Evolutionary conservation across 1,284 basidiomycete genomes (phyloP), one percentile per base, ranked within the genome.

Genomic region (Puccinia brachypodii): DNA sequence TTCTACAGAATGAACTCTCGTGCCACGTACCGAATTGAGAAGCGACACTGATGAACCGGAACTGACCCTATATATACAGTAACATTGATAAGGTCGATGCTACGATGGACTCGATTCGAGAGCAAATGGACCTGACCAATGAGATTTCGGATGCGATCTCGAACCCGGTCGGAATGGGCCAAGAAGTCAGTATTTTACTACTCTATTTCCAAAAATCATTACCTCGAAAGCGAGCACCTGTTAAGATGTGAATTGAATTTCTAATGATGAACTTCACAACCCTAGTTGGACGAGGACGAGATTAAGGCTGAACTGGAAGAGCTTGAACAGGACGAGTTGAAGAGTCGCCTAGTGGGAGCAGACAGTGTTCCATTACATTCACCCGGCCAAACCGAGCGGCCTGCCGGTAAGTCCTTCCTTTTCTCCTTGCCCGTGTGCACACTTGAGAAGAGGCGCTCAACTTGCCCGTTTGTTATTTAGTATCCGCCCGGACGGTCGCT

Each of bases 71-170:
- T 47, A 25, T 66, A 53, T 9, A 69, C 84, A 97, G 96, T 87
- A 92, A 92, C 84, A 91, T 97, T 84, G 92, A 94, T 85, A 94
- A 93, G 87, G 96, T 99, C 82, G 97, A 98, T 86, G 88, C 90
- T 47, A 94, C 93, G 25, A 98, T 99, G 94, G 90, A 92, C 84
- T 89, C 90, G 82, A 94, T 99, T 84, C 90, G 92, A 81, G 96
- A 97, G 85, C 95, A 98, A 88, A 93, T 95, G 88, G 94, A 96
- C 82, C 89, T 98, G 83, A 95, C 95, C 80, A 93, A 93, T 87
- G 97, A 99, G 88, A 95, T 99, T 83, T 94, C 94, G 79, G 93
- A 95, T n/a, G 91, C 93, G 80, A 96, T 99, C 85, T 94, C 94
- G 58, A 92, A 92, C 86, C 93, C 93, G 33, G 87, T 90, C 58